Evolutionary conservation across 2,329 filamentous ascomycete species (phyloP).

Genomic region (Calonectria pauciramosa): DNA sequence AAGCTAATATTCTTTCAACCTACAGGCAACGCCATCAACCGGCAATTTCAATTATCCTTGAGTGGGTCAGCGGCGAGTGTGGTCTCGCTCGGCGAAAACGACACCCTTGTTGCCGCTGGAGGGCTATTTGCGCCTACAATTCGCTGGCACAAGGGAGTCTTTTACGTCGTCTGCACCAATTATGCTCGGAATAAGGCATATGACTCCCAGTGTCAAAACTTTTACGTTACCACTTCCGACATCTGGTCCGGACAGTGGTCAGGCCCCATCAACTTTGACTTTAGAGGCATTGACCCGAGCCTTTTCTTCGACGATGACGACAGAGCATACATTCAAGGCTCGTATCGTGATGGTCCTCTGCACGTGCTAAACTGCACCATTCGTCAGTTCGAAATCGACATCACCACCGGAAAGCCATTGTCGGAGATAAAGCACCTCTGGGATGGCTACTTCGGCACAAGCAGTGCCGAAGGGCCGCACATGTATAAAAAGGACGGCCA

Average conservation of each 20-base stretch:
- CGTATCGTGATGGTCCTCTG: constrained; percentile 47
- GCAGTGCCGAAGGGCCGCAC: constrained; percentile 53
- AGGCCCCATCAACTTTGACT: constrained; percentile 19
- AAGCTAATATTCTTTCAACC: background rate
- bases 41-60: constrained; percentile 3
- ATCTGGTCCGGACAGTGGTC: constrained; percentile 23
- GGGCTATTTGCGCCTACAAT: constrained; percentile 28
- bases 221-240: constrained; percentile 15
- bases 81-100: background rate
- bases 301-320: constrained; percentile 28
- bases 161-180: constrained; percentile 26
- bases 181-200: background rate
- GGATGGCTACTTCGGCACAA: background rate
- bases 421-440: constrained; percentile 38
- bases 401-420: constrained; percentile 49
- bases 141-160: constrained; percentile 6
- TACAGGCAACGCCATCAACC: constrained; percentile 16
- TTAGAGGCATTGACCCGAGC: constrained; percentile 44
- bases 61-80: background rate
- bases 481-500: constrained; percentile 58
- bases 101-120: constrained; percentile 1
- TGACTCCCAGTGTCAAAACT: background rate
- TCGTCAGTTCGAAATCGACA: constrained; percentile 46
- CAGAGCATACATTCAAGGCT: constrained; percentile 45
- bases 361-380: constrained; percentile 24